Evolutionary conservation across 1,284 basidiomycete genomes (phyloP).

Genomic region (Phenoliferia sp.): DNA sequence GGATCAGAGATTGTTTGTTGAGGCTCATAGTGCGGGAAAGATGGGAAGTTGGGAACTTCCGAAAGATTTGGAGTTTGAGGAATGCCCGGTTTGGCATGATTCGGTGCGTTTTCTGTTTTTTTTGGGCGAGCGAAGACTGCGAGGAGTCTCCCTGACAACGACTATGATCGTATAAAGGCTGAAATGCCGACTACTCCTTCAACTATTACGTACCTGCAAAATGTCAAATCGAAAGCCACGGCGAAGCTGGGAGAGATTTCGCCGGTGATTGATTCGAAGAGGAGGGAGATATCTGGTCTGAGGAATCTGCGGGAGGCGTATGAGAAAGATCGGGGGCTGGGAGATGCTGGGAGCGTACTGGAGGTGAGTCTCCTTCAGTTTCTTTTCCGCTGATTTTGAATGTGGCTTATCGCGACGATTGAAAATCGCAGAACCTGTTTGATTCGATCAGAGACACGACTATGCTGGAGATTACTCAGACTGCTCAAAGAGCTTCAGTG

Average conservation of each 20-base stretch:
- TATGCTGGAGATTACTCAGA: constrained; percentile 54
- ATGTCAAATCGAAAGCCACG: constrained; percentile 20
- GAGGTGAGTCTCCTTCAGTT: constrained; percentile 51
- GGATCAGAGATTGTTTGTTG: constrained; percentile 24
- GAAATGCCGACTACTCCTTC: constrained; percentile 17
- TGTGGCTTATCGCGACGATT: not conserved
- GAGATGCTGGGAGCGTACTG: constrained; percentile 58
- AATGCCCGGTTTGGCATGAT: constrained; percentile 28
- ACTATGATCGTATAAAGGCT: constrained; percentile 13
- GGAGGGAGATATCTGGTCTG: constrained; percentile 56
- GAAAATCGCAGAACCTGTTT: constrained; percentile 54
- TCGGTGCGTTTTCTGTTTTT: constrained; percentile 13
- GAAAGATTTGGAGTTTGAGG: constrained; percentile 24
- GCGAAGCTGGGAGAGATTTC: constrained; percentile 57
- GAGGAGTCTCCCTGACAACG: no score
- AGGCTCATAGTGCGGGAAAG: not conserved
- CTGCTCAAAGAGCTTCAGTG: constrained; percentile 56
- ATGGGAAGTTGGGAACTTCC: constrained; percentile 22
- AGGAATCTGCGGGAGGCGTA: constrained; percentile 53
- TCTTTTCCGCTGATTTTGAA: not conserved
- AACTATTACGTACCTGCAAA: constrained; percentile 20
- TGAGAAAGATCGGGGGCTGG: constrained; percentile 52
- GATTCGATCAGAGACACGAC: constrained; percentile 60
- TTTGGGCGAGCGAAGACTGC: not conserved
- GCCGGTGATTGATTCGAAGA: constrained; percentile 56